Conservation (phyloP, 202 grass and related monocot species). For the Setaria viridis region DNA sequence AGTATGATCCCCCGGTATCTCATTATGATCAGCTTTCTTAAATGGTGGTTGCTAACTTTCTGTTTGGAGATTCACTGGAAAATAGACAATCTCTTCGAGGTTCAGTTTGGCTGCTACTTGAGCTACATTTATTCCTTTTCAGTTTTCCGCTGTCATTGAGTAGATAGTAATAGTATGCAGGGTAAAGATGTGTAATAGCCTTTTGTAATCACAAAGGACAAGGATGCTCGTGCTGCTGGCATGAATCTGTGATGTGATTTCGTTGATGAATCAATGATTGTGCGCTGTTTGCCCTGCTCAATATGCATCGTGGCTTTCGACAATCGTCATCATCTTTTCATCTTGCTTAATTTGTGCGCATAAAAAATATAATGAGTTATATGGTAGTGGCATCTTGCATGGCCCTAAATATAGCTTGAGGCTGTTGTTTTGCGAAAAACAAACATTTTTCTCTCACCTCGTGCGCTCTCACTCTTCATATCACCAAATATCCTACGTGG, state of each 20-base stretch:
- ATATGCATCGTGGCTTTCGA: neutral
- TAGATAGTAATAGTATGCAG: neutral
- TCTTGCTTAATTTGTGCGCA: no score
- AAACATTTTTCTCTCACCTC: no score
- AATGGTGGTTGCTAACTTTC: neutral
- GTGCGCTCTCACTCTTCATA: no score
- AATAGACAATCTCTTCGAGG: neutral
- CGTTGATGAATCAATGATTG: neutral
- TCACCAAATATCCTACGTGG: no score
- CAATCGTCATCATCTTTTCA: neutral
- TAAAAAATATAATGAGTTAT: no score
- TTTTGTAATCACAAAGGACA: neutral
- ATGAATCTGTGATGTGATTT: neutral
- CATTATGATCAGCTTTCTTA: neutral
- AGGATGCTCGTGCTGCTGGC: neutral
- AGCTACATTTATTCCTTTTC: neutral
- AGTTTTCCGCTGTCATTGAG: conserved; percentile 3
- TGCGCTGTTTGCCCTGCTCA: neutral
- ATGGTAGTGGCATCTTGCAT: no score
- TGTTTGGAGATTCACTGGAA: neutral
- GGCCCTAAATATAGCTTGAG: no score
- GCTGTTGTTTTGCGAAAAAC: no score
- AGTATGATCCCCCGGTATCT: neutral
- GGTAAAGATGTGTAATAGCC: neutral
- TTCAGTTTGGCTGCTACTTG: neutral